Conservation (phyloP, 116 monocot species). For the Cymodocea nodosa region DNA sequence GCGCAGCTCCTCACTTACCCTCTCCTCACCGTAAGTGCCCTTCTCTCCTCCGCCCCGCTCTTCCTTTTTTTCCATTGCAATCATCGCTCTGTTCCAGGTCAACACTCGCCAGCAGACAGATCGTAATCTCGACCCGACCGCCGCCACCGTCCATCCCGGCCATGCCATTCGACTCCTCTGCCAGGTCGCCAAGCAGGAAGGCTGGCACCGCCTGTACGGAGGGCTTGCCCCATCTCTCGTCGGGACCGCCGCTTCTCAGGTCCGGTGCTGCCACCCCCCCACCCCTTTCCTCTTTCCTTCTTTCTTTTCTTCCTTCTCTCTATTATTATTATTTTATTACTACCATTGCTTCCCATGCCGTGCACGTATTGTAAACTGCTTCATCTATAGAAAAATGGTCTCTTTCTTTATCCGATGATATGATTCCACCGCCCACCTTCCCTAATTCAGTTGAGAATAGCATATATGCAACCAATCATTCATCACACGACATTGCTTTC, state of each 20-base stretch:
- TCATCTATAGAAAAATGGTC: no score
- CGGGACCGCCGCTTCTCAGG: conserved; percentile 92
- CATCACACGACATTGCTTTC: neutral
- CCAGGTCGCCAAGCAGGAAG: conserved; percentile 68
- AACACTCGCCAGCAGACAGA: conserved; percentile 95
- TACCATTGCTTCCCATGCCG: neutral
- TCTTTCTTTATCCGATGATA: no score
- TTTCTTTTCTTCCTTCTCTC: neutral
- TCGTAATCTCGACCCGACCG: conserved; percentile 30
- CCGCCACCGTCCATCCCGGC: neutral
- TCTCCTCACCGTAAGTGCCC: conserved; percentile 51
- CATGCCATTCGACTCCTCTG: conserved; percentile 51
- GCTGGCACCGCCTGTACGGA: conserved; percentile 72
- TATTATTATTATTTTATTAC: neutral
- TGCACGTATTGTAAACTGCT: no score
- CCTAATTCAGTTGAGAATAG: no score
- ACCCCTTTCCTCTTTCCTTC: neutral
- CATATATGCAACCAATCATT: no score
- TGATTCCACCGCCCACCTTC: no score
- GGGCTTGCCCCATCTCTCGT: conserved; percentile 72
- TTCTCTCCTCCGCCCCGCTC: no score
- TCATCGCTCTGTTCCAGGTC: conserved; percentile 19
- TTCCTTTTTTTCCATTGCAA: neutral
- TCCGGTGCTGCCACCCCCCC: neutral
- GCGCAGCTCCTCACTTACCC: conserved; percentile 95